These are phyloP conservation scores for Solanum habrochaites DNA, from an alignment of 257 asterid genomes.

Conservation along the genomic window DNA sequence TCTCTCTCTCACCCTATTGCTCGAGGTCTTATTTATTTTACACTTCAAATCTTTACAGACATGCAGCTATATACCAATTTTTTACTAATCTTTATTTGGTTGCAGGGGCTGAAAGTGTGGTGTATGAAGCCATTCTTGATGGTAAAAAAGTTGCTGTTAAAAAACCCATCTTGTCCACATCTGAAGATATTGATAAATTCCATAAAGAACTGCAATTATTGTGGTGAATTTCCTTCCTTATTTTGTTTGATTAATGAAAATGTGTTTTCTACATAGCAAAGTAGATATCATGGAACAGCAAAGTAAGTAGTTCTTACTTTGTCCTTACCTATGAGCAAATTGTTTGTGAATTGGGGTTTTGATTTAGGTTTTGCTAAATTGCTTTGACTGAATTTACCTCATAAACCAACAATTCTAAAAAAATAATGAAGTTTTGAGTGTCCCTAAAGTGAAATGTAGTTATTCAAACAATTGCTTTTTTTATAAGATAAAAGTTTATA, in stretches of 20 bases:
- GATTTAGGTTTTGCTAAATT: neutral
- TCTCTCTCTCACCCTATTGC: constrained; percentile 71
- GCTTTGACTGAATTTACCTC: neutral
- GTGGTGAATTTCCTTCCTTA: constrained; percentile 11
- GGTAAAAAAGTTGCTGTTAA: constrained; percentile 71
- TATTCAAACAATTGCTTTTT: neutral
- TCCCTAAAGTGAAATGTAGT: neutral
- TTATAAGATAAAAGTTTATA: neutral
- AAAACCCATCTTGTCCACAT: constrained; percentile 75
- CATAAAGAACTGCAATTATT: constrained; percentile 75
- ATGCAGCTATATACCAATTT: neutral
- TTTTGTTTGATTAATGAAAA: neutral
- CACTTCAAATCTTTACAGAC: too few relatives aligned
- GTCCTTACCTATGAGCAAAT: neutral
- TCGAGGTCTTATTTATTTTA: constrained; percentile 35
- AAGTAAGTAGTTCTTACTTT: neutral
- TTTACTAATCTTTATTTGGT: neutral
- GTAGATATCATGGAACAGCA: neutral
- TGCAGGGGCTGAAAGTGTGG: constrained; percentile 89
- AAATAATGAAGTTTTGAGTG: neutral
- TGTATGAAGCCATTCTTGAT: constrained; percentile 53
- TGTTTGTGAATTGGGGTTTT: neutral
- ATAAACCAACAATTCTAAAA: neutral
- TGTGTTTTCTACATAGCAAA: neutral
- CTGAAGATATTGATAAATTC: constrained; percentile 62